A percentile compares a stretch with the other conserved stretches of the same genome.
Conservation (phyloP, 805 yeast genomes). For the Brettanomyces nanus region DNA sequence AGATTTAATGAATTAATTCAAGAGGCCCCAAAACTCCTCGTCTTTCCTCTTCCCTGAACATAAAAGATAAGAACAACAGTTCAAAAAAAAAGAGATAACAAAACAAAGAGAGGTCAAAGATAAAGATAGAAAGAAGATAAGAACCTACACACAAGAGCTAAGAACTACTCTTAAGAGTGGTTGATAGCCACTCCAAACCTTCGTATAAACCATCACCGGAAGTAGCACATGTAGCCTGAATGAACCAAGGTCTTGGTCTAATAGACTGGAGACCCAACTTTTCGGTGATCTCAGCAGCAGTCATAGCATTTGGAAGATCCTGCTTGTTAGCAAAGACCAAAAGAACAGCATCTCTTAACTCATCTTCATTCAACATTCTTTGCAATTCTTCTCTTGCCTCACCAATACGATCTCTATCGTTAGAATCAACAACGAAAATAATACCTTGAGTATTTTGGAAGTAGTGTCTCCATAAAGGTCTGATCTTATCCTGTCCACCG, state of each 20-base stretch:
- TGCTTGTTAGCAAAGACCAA: conserved; percentile 97
- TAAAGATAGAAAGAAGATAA: conserved; percentile 2
- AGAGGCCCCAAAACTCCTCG: conserved; percentile 2
- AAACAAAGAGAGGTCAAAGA: conserved; percentile 2
- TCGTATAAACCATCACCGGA: conserved; percentile 98
- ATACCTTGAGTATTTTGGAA: conserved; percentile 98
- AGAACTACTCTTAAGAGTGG: conserved; percentile 73
- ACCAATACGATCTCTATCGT: conserved; percentile 94
- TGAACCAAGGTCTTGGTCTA: conserved; percentile 99
- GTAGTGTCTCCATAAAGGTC: conserved; percentile 98
- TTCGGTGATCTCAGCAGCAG: conserved; percentile 97
- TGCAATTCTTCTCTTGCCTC: conserved; percentile 98
- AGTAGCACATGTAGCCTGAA: conserved; percentile 98
- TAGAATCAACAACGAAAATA: conserved; percentile 94
- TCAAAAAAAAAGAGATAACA: background rate
- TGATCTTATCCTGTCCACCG: conserved; percentile 99
- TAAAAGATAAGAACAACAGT: background rate
- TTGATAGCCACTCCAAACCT: conserved; percentile 95
- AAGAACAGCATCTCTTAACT: conserved; percentile 91
- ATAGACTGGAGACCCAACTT: conserved; percentile 93
- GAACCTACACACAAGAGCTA: no score
- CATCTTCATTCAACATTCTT: conserved; percentile 97
- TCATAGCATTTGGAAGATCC: conserved; percentile 98
- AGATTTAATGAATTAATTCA: background rate
- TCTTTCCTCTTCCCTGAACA: background rate